Base-by-base conservation (phyloP, 2,329 filamentous ascomycete species). In the Didymella keratinophila region DNA sequence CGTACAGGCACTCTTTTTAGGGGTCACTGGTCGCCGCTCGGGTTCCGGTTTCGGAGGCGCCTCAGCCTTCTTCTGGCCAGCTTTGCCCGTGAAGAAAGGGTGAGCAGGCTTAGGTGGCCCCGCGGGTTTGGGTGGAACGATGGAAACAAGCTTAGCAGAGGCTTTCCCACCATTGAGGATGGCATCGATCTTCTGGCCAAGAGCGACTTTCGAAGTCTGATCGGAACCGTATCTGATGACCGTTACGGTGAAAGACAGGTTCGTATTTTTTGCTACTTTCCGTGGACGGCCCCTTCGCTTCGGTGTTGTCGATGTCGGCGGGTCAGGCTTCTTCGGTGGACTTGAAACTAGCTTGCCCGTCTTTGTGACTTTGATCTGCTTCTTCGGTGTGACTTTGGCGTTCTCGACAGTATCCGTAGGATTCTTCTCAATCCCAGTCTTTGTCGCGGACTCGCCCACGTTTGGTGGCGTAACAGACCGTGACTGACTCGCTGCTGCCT, bases 71-170 rank as follows among this genome's bases (percentile, higher is more conserved):
- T 65, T 70, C 21, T 51, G 56, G 3, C 43, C 73, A 7, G 80
- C 21, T 65, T 87, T 90, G 6, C 84, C 85, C 16, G 83, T 71
- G 69, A 93, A 93, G 70, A 93, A 91, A 0, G 90, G 89, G 75
- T 93, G 88, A 0, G 85, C 84, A 1, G 79, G 65, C 66, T 84
- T 87, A 7, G 73, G 65, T 42, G 76, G 67, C 14, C 67, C 66
- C 49, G 67, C 52, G 61, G 74, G 70, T 61, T 76, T 77, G 34
- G 58, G 39, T 23, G 68, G 44, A 37, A 49, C 28, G 12, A 63
- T 72, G 34, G 62, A 66, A 58, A 56, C 63, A 16, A 55, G 61
- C 20, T 57, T 58, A 10, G 47, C 47, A 39, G 62, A 43, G 54
- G 62, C 69, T 56, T 62, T 75, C 34, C 65, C 43, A 42, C 78